phyloP scores from a whole-genome alignment of 768 basidiomycete species.

The Rhodotorula taiwanensis region DNA sequence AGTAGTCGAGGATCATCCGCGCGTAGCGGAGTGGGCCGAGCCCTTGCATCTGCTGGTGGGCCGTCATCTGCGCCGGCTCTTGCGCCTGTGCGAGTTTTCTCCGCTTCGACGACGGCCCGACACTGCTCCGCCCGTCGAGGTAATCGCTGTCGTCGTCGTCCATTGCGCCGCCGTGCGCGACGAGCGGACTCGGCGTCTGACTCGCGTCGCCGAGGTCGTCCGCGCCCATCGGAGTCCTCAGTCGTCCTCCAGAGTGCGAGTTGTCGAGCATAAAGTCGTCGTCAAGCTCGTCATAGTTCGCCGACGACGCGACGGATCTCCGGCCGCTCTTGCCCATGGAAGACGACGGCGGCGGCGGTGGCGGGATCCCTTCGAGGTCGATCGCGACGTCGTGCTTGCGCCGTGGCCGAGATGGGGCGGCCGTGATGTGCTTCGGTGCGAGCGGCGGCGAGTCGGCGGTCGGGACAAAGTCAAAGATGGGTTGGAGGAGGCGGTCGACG shows the following conservation, averaged over 20 bases:
- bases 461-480: constrained; percentile 90
- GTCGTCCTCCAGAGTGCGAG: constrained; percentile 52
- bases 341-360: constrained; percentile 1
- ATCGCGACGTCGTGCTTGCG: constrained; percentile 35
- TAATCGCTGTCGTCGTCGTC: constrained; percentile 15
- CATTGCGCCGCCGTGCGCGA: constrained; percentile 38
- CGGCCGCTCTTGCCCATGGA: neutral
- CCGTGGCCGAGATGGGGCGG: constrained; percentile 50
- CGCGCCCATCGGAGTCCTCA: constrained; percentile 74
- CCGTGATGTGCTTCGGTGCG: constrained; percentile 90
- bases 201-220: constrained; percentile 79
- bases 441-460: constrained; percentile 78
- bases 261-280: neutral
- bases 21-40: constrained; percentile 56
- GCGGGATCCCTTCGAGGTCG: constrained; percentile 21
- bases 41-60: constrained; percentile 34
- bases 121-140: too few relatives aligned
- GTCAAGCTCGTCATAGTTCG: constrained; percentile 6
- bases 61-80: constrained; percentile 5
- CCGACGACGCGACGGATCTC: constrained; percentile 11
- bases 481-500: constrained; percentile 74
- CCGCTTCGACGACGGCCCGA: constrained; percentile 18
- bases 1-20: constrained; percentile 95
- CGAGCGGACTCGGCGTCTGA: constrained; percentile 84
- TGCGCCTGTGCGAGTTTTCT: constrained; percentile 20